Percentiles rank a stretch among this genome's conserved stretches.
phyloP scores from a whole-genome alignment of 345 rosid species.

The Ceriops tagal region DNA sequence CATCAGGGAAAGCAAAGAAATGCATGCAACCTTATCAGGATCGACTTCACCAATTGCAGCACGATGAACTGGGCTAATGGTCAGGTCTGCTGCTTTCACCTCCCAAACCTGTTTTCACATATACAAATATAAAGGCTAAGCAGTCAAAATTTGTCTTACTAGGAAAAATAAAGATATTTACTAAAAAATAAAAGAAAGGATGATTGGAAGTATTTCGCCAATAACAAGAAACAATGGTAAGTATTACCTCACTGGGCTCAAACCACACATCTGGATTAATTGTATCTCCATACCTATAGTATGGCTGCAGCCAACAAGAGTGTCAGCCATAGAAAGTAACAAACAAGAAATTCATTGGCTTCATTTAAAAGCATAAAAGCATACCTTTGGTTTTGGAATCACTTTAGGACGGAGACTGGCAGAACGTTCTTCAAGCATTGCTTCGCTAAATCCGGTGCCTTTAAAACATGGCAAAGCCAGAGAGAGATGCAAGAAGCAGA shows the following conservation, averaged over 20 bases:
- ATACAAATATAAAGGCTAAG: neutral
- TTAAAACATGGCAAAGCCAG: conserved; percentile 13
- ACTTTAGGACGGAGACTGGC: conserved; percentile 76
- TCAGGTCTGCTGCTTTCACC: conserved; percentile 96
- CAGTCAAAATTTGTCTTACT: neutral
- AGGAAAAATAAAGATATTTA: neutral
- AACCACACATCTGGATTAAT: conserved; percentile 92
- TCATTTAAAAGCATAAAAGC: conserved; percentile 11
- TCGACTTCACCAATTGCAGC: conserved; percentile 87
- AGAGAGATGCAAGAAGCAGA: conserved; percentile 1
- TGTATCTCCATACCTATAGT: conserved; percentile 63
- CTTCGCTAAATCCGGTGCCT: conserved; percentile 94
- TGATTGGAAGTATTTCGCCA: too few relatives aligned
- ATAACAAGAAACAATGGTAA: neutral
- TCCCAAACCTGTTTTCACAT: conserved; percentile 70
- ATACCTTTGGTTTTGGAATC: conserved; percentile 73
- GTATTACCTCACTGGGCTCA: conserved; percentile 78
- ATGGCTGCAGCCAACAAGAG: conserved; percentile 48
- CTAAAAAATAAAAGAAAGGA: neutral
- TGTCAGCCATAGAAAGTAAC: neutral
- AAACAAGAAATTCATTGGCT: neutral
- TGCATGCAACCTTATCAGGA: conserved; percentile 62
- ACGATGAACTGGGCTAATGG: conserved; percentile 86
- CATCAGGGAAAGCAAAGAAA: neutral
- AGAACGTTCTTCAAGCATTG: conserved; percentile 78